phyloP scores from a whole-genome alignment of 352 stramenopile species.

The Phytophthora pisi region DNA sequence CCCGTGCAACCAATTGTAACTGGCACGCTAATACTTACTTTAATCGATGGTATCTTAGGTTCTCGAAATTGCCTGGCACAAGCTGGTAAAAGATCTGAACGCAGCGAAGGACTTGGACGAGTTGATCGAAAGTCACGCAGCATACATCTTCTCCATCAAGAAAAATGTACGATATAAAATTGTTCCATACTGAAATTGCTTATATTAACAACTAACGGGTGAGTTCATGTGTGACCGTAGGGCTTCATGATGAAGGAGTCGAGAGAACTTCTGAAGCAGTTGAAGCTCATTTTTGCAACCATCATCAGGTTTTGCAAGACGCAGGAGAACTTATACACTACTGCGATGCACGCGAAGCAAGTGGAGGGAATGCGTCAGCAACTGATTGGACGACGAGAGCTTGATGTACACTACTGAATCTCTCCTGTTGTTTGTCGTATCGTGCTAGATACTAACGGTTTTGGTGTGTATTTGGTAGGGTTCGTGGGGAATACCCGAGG shows the following conservation, averaged over 20 bases:
- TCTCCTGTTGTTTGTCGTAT: neutral
- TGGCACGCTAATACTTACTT: neutral
- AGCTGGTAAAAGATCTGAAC: conserved; percentile 90
- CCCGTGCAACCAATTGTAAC: too few relatives aligned
- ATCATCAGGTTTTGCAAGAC: conserved; percentile 87
- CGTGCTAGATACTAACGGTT: neutral
- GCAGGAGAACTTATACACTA: conserved; percentile 83
- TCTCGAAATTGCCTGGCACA: conserved; percentile 94
- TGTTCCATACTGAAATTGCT: neutral
- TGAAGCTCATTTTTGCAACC: conserved; percentile 83
- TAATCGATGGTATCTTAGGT: conserved; percentile 46
- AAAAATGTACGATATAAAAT: conserved; percentile 60
- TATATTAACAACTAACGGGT: conserved; percentile 10
- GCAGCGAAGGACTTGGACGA: conserved; percentile 94
- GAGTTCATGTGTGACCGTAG: conserved; percentile 34
- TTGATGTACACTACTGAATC: conserved; percentile 37
- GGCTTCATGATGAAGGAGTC: conserved; percentile 87
- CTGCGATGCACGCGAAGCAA: conserved; percentile 75
- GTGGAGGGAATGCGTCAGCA: conserved; percentile 58
- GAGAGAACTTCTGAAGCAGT: conserved; percentile 67
- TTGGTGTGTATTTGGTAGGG: conserved; percentile 34
- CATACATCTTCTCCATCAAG: conserved; percentile 94
- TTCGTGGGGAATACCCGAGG: conserved; percentile 63
- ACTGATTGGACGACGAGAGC: conserved; percentile 52
- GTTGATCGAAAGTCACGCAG: conserved; percentile 95